Evolutionary conservation across 345 rosid species (phyloP), one percentile per base, ranked within the genome.

Genomic region (Raphanus sativus): DNA sequence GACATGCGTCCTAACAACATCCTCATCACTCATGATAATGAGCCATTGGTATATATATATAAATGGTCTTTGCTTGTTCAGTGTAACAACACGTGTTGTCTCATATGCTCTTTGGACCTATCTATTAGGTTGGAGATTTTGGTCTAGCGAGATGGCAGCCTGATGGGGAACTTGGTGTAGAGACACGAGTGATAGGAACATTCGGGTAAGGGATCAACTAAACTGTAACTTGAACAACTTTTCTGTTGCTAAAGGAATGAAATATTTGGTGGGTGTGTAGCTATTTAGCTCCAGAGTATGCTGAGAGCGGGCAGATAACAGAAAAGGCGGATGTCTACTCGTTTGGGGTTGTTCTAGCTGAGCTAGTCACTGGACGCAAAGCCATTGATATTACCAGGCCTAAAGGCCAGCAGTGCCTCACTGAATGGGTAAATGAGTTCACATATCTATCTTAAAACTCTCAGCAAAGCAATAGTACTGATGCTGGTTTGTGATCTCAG

Each of bases 71-170:
- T 67, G 3, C 30, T 75, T 25, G 2, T 8, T 25, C 73, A 42
- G 8, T 30, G n/a, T 42, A 70, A 38, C 76, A 70, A 5, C 32
- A 62, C 29, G n/a, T 58, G 16, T 30, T 61, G 24, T 69, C 45
- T 59, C 34, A 32, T 74, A 24, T 12, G 28, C 56, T 30, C 15
- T 54, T 64, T 11, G 56, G 12, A 26, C 15, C 30, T 59, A 30
- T 9, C 4, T 65, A 52, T 45, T 75, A 95, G 99, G 99, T 96
- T 75, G 99, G 99, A 50, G 99, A 96, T 82, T 93, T 96, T 83
- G 99, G 99, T 77, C 83, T 96, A 5, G 99, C 98, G 12, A 86
- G 99, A 81, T 96, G 99, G 99, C 99, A 96, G 77, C 99, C 99
- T 75, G 96, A 96, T 84, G 99, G 97, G 15, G 93, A 91, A 75